phyloP scores from a whole-genome alignment of 192 early-diverging fungal species.

The Geosiphon pyriformis region DNA sequence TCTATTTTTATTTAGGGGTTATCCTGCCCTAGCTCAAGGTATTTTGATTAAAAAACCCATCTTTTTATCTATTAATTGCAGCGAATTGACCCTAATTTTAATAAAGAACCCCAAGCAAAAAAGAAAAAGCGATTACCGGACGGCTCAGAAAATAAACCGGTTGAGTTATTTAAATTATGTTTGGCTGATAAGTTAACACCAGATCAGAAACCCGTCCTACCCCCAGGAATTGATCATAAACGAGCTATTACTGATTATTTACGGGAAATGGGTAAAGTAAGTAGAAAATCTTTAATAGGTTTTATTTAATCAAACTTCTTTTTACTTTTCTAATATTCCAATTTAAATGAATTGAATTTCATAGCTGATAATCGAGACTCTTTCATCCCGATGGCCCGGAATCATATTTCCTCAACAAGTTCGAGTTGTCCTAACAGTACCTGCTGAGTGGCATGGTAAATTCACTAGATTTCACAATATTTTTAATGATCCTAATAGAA shows the following conservation, averaged over 20 bases:
- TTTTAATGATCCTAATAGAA: background rate
- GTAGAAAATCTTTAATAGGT: too few species aligned
- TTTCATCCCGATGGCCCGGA: background rate
- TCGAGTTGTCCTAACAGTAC: constrained; percentile 1
- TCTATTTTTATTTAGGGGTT: background rate
- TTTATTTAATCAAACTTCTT: background rate
- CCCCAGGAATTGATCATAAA: constrained; percentile 3
- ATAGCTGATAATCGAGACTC: constrained; percentile 4
- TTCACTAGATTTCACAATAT: background rate
- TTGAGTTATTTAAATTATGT: constrained; percentile 17
- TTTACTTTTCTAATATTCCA: background rate
- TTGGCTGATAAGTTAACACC: background rate
- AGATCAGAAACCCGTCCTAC: constrained; percentile 3
- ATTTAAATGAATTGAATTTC: background rate
- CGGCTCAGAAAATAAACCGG: background rate
- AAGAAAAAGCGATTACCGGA: background rate
- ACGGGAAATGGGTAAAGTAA: constrained; percentile 1
- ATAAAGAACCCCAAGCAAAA: background rate
- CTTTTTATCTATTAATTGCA: background rate
- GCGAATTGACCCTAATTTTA: background rate
- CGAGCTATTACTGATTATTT: constrained; percentile 19
- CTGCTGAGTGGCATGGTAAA: constrained; percentile 21
- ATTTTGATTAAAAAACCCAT: background rate
- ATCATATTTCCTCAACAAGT: background rate
- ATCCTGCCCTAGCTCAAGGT: constrained; percentile 3